Base-by-base conservation (phyloP, 202 grass and related monocot genomes). In the Dendrocalamus latiflorus region DNA sequence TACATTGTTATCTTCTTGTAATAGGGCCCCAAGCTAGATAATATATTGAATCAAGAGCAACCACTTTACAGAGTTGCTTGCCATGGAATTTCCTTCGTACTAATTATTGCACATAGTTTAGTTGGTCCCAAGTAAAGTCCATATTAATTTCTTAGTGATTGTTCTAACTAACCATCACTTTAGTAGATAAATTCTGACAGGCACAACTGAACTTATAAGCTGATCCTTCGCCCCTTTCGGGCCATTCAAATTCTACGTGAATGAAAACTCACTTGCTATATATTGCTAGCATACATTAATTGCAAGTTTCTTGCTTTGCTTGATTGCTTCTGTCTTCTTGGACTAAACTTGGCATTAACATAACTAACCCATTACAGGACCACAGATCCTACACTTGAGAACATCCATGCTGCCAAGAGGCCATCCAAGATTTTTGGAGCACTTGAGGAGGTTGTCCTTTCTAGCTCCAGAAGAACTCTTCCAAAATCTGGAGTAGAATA, bases 361-460 rank as follows among this genome's bases (percentile, higher is more conserved):
- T 51, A 45, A 74, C 68, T 68, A 51, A 74, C 30, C 64, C 50
- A 68, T 59, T 72, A 60, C 53, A 79, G 75, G 68, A 69, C 68
- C 69, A 61, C 39, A 72, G 49, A 59, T 25, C 60, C 80, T 68
- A 66, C 80, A 42, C 61, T 48, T 68, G 76, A 67, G 68, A 83
- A 68, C 10, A 16, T 67, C 48, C 48, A 58, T 79, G 49, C 36
- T 72, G 53, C 58, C 9, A 51, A 64, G 25, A 64, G 76, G 7
- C 33, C 68, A 72, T 24, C 45, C 68, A 72, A 28, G 34, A 45
- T 76, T 89, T 89, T 85, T 80, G 82, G 63, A 89, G 37, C 62
- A 62, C 76, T 81, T 76, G 81, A 89, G 36, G 75, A 25, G 51
- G 53, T 62, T 58, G 70, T 76, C 70, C 44, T 76, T 30, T 30